Evolutionary conservation across 2,329 filamentous ascomycete genomes (phyloP).

Genomic region (Periconia sp.): DNA sequence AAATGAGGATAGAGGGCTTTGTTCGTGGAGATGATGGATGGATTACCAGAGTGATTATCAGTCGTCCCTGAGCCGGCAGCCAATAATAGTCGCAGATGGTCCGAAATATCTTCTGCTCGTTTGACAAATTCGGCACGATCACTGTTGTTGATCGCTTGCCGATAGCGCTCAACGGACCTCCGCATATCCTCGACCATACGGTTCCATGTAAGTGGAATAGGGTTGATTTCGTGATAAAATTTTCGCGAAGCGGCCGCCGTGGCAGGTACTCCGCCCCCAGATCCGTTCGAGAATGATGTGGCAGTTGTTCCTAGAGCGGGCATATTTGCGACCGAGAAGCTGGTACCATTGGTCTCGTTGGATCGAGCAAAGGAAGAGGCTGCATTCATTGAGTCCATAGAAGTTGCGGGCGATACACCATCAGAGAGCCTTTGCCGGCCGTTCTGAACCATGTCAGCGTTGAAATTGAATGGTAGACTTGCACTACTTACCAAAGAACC

Average conservation of each 20-base stretch:
- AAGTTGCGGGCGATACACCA: slow-evolving; percentile 80
- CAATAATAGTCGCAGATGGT: slow-evolving; percentile 89
- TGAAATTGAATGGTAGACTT: neutral
- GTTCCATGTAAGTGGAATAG: slow-evolving; percentile 83
- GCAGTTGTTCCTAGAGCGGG: slow-evolving; percentile 55
- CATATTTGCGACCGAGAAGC: slow-evolving; percentile 49
- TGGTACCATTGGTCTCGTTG: slow-evolving; percentile 44
- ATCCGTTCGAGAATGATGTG: slow-evolving; percentile 58
- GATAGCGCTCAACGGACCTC: slow-evolving; percentile 83
- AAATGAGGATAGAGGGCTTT: slow-evolving; percentile 97
- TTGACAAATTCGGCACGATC: slow-evolving; percentile 89
- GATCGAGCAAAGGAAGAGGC: slow-evolving; percentile 62
- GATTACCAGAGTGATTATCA: slow-evolving; percentile 97
- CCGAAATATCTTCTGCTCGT: slow-evolving; percentile 95
- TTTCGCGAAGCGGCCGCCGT: slow-evolving; percentile 67
- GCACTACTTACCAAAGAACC: slow-evolving; percentile 65
- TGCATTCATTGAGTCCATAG: slow-evolving; percentile 85
- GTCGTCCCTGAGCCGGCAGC: slow-evolving; percentile 95
- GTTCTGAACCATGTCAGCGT: slow-evolving; percentile 25
- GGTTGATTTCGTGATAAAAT: slow-evolving; percentile 87
- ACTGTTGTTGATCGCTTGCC: slow-evolving; percentile 81
- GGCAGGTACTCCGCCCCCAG: slow-evolving; percentile 45
- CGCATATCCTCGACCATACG: slow-evolving; percentile 91
- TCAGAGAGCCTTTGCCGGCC: slow-evolving; percentile 62
- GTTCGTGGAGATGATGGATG: slow-evolving; percentile 98